A percentile compares a stretch with the other conserved stretches of the same genome.
Conservation (phyloP, 1,284 basidiomycete genomes). For the Apiotrichum siamense region DNA sequence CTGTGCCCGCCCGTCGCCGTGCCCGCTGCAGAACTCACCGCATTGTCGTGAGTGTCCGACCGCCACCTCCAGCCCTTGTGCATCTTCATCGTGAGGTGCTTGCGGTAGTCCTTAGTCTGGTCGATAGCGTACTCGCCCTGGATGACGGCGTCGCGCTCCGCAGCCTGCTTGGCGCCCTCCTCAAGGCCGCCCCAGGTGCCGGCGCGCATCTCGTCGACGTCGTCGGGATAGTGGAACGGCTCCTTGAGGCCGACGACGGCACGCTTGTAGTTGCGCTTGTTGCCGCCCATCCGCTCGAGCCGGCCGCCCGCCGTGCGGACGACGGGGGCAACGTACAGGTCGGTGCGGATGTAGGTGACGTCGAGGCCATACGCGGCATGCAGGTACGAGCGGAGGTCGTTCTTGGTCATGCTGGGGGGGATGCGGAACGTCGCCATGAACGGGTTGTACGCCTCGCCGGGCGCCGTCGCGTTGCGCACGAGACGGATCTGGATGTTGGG, state of each 20-base stretch:
- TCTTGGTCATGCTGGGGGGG: constrained; percentile 75
- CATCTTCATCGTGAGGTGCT: constrained; percentile 23
- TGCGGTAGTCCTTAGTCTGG: constrained; percentile 53
- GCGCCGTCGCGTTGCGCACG: constrained; percentile 73
- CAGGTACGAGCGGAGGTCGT: constrained; percentile 81
- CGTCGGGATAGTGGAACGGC: constrained; percentile 83
- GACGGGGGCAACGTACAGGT: constrained; percentile 68
- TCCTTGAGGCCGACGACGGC: constrained; percentile 80
- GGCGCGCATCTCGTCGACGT: constrained; percentile 63
- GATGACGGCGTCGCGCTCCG: constrained; percentile 56
- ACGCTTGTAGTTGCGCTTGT: constrained; percentile 66
- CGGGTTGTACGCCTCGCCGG: constrained; percentile 79
- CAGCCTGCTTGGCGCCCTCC: constrained; percentile 50
- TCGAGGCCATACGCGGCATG: constrained; percentile 74
- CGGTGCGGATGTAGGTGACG: constrained; percentile 88
- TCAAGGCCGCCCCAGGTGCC: constrained; percentile 14
- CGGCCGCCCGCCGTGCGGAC: constrained; percentile 36
- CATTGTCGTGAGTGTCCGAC: constrained; percentile 35
- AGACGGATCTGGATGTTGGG: constrained; percentile 80
- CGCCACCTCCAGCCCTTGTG: constrained; percentile 43
- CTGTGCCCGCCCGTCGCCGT: background rate
- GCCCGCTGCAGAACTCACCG: constrained; percentile 20
- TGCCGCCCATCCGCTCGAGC: constrained; percentile 32
- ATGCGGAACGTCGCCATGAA: constrained; percentile 92
- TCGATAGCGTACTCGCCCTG: constrained; percentile 57